These are phyloP conservation scores for Gastrolobium bilobum DNA, from an alignment of 306 rosid genomes.

Conservation along the genomic window DNA sequence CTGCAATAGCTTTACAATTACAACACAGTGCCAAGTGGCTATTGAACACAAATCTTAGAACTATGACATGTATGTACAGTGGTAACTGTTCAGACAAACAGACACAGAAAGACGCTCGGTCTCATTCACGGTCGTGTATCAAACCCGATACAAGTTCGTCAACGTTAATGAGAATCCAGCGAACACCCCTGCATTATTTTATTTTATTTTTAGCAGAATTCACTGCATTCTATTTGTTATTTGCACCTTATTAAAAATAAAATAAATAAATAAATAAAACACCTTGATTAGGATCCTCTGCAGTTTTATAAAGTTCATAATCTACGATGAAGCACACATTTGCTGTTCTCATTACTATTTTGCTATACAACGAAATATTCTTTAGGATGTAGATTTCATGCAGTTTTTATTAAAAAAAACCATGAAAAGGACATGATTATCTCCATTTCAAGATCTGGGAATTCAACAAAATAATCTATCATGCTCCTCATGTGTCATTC, in stretches of 20 bases:
- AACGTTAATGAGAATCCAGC: background rate
- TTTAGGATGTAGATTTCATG: background rate
- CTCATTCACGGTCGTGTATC: background rate
- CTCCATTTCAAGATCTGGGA: slow-evolving; percentile 4
- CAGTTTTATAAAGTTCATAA: background rate
- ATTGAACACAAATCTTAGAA: background rate
- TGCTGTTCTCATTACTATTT: background rate
- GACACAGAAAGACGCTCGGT: background rate
- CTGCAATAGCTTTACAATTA: background rate
- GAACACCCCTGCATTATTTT: too few species aligned
- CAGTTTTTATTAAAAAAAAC: background rate
- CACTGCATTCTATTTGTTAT: background rate
- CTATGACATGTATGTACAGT: background rate
- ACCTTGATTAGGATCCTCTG: background rate
- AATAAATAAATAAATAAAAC: too few species aligned
- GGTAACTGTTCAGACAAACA: background rate
- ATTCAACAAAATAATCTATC: slow-evolving; percentile 34
- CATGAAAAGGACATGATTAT: slow-evolving; percentile 8
- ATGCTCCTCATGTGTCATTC: slow-evolving; percentile 29
- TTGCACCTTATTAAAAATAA: background rate
- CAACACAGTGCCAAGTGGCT: background rate
- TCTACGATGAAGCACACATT: background rate
- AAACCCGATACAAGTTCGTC: background rate
- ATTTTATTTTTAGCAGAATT: background rate
- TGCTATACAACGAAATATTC: background rate